phyloP scores from a whole-genome alignment of 2,329 filamentous ascomycete species.

The Ceratocystis harringtonii region DNA sequence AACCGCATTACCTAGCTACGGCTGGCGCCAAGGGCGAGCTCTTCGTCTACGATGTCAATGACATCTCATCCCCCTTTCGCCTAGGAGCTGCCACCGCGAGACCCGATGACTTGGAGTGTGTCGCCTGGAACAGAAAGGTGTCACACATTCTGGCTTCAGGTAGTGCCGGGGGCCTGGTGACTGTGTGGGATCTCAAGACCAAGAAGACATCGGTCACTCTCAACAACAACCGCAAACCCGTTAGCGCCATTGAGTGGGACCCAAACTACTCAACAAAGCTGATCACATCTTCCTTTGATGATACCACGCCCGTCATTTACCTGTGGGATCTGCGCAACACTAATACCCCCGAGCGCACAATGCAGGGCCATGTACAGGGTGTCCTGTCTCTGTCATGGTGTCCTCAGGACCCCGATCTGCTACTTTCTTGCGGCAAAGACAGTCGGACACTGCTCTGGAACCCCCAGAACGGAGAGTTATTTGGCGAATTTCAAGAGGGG shows the following conservation, averaged over 20 bases:
- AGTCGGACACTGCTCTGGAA: conserved; percentile 95
- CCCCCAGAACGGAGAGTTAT: conserved; percentile 70
- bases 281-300: conserved; percentile 78
- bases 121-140: conserved; percentile 98
- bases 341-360: conserved; percentile 76
- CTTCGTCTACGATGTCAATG: conserved; percentile 88
- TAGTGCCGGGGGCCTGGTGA: conserved; percentile 84
- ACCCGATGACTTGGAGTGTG: conserved; percentile 85
- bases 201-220: conserved; percentile 95
- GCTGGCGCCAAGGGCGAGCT: conserved; percentile 91
- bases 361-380: conserved; percentile 87
- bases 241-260: conserved; percentile 95
- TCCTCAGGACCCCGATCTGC: conserved; percentile 69
- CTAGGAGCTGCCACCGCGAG: conserved; percentile 77
- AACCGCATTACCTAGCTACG: conserved; percentile 80
- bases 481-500: conserved; percentile 88
- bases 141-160: conserved; percentile 92
- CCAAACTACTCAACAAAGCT: conserved; percentile 90
- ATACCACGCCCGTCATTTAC: conserved; percentile 73
- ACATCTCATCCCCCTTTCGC: conserved; percentile 73
- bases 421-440: conserved; percentile 92
- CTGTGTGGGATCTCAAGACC: conserved; percentile 95
- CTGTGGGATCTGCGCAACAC: conserved; percentile 95
- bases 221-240: conserved; percentile 87
- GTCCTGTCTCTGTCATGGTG: conserved; percentile 94